Base-by-base conservation (phyloP, 2,329 filamentous ascomycete species). In the Fusarium guadeloupense region DNA sequence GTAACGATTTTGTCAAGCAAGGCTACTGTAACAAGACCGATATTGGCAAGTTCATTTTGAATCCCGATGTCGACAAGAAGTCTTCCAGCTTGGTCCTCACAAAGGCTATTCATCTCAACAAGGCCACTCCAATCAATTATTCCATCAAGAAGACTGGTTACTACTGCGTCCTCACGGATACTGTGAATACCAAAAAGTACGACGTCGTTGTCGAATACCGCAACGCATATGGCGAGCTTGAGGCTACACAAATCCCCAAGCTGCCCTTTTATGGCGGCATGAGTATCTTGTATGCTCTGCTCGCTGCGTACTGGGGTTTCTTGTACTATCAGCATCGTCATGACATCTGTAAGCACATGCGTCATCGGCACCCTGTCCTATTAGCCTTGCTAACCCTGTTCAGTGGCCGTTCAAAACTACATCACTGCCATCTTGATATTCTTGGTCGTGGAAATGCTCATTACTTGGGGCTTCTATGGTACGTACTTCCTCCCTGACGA, bases 401-500 rank as follows among this genome's bases (percentile, higher is more conserved):
- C 59, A 91, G 88, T 99, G 71, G 90, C 96, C 14, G 95, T 99
- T 3, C 95, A 99, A 77, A 99, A 99, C 75, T 99, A 99, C 76
- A 98, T 99, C 69, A 99, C 95, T 0, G 94, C 95, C 9, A 99
- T 98, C 58, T 82, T 99, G 43, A 87, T 95, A 46, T 99, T 99
- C 78, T 80, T 99, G 37, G 92, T 98, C 14, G 78, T 98, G 14
- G 95, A 99, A 76, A 97, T 98, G 88, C 81, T 98, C 71, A 93
- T 98, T 86, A 99, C 95, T 3, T 99, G 95, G 95, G 93, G 92
- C 37, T 99, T 96, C 80, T 99, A 98, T 75, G 88, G 89, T 91
- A 80, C 57, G 82, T 69, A 20, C n/a, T 33, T 12, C 30, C 9
- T 21, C 13, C 4, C 14, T 39, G 13, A 13, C 34, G 19, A 12